A percentile compares a stretch with the other conserved stretches of the same genome.
These are phyloP conservation scores for Combretum micranthum DNA, from an alignment of 345 rosid genomes.

Conservation along the genomic window DNA sequence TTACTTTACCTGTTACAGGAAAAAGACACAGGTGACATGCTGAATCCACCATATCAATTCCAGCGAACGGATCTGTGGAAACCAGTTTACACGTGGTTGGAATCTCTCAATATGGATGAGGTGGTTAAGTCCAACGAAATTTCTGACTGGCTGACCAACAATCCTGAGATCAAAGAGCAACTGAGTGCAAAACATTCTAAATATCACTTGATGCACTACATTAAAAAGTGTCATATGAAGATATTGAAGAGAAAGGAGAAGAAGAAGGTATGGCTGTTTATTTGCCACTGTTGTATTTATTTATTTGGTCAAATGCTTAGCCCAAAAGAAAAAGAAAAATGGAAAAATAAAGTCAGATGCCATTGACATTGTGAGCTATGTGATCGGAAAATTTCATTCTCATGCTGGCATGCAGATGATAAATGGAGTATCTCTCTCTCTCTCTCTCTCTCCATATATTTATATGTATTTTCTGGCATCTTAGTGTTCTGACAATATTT, in stretches of 20 bases:
- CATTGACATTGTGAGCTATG: too few relatives aligned
- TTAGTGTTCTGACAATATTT: not conserved
- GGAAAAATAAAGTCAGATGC: not conserved
- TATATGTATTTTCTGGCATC: not conserved
- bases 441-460: too few relatives aligned
- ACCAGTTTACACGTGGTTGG: slow-evolving; percentile 88
- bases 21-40: slow-evolving; percentile 30
- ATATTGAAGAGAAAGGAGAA: slow-evolving; percentile 83
- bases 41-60: slow-evolving; percentile 63
- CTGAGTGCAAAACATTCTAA: slow-evolving; percentile 73
- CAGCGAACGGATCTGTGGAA: slow-evolving; percentile 87
- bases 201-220: slow-evolving; percentile 93
- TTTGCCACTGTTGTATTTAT: not conserved
- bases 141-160: slow-evolving; percentile 68
- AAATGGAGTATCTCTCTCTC: too few relatives aligned
- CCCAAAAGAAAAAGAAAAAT: too few relatives aligned
- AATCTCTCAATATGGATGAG: slow-evolving; percentile 66
- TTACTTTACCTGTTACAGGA: slow-evolving; percentile 17
- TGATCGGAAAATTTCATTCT: too few relatives aligned
- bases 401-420: too few relatives aligned
- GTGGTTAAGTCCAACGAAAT: slow-evolving; percentile 83
- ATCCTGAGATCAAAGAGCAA: slow-evolving; percentile 59
- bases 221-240: slow-evolving; percentile 91
- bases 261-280: slow-evolving; percentile 30
- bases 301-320: too few relatives aligned